Conservation (phyloP, 2,329 filamentous ascomycete genomes). For the Fusarium hostae region DNA sequence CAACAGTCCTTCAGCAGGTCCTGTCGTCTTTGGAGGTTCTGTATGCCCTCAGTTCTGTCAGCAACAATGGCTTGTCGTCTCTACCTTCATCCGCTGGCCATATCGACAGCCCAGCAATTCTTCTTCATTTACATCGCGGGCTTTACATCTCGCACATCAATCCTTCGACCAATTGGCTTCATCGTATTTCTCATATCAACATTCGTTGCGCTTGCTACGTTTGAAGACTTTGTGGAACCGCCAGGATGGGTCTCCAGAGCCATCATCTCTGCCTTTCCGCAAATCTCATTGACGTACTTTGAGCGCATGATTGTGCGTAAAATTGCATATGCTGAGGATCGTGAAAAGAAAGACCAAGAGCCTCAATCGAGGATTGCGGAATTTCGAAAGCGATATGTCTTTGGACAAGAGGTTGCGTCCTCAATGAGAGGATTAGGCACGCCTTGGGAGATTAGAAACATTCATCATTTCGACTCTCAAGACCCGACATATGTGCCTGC, state of each 20-base stretch:
- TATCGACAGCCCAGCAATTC: slow-evolving; percentile 36
- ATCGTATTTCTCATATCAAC: slow-evolving; percentile 32
- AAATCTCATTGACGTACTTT: slow-evolving; percentile 38
- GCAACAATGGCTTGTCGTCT: slow-evolving; percentile 29
- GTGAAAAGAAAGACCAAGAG: slow-evolving; percentile 1
- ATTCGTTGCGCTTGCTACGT: slow-evolving; percentile 25
- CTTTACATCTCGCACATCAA: slow-evolving; percentile 28
- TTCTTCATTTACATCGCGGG: slow-evolving; percentile 40
- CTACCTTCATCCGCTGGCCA: slow-evolving; percentile 30
- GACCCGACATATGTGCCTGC: slow-evolving; percentile 24
- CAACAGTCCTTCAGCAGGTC: not conserved
- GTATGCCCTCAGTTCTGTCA: not conserved
- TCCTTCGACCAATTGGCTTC: slow-evolving; percentile 33
- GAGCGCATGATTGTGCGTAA: slow-evolving; percentile 39
- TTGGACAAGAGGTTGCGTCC: slow-evolving; percentile 36
- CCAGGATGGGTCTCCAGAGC: slow-evolving; percentile 38
- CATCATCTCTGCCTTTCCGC: slow-evolving; percentile 34
- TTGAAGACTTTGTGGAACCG: slow-evolving; percentile 29
- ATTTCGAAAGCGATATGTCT: slow-evolving; percentile 30
- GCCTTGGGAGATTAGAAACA: slow-evolving; percentile 37
- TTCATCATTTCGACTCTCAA: slow-evolving; percentile 35
- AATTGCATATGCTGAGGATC: slow-evolving; percentile 19
- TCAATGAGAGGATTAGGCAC: slow-evolving; percentile 37
- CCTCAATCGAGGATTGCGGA: not conserved
- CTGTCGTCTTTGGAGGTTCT: not conserved